Percentiles rank a stretch among this genome's conserved stretches.
These are phyloP conservation scores for Anthostomella pinea DNA, from an alignment of 2,329 filamentous ascomycete genomes.

Conservation along the genomic window DNA sequence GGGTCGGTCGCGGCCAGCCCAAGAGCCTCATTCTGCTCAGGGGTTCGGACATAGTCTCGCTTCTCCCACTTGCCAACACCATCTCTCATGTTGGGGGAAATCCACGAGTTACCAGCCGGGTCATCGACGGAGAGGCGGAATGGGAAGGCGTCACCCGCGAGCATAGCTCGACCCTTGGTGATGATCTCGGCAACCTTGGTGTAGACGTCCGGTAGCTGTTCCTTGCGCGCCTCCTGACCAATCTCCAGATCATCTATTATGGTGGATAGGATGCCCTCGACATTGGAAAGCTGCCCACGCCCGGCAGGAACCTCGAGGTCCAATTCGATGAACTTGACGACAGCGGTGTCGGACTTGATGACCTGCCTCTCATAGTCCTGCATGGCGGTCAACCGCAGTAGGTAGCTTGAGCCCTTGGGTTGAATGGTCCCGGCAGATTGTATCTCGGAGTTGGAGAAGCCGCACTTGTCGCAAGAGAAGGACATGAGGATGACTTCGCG, in stretches of 20 bases:
- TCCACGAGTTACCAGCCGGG: conserved; percentile 93
- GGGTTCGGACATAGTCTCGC: conserved; percentile 76
- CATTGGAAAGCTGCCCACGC: conserved; percentile 86
- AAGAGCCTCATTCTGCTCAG: conserved; percentile 82
- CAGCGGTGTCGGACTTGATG: conserved; percentile 85
- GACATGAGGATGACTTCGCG: conserved; percentile 97
- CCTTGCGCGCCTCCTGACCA: conserved; percentile 79
- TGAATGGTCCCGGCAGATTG: conserved; percentile 91
- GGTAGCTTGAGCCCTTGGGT: conserved; percentile 80
- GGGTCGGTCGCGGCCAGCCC: conserved; percentile 64
- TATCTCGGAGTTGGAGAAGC: conserved; percentile 88
- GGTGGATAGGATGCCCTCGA: conserved; percentile 80
- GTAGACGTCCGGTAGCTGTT: conserved; percentile 73
- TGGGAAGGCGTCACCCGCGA: conserved; percentile 74
- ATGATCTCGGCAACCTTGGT: conserved; percentile 77
- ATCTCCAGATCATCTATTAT: conserved; percentile 77
- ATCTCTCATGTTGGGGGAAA: conserved; percentile 79
- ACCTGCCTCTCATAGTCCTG: conserved; percentile 82
- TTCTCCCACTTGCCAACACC: conserved; percentile 85
- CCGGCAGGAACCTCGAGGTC: conserved; percentile 92
- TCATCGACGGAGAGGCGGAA: conserved; percentile 90
- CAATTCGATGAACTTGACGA: conserved; percentile 84
- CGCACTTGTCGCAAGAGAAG: conserved; percentile 87
- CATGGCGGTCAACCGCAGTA: conserved; percentile 70
- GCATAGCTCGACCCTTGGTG: conserved; percentile 69